phyloP scores from a whole-genome alignment of 2,329 filamentous ascomycete genomes.

The Talaromyces verruculosus region DNA sequence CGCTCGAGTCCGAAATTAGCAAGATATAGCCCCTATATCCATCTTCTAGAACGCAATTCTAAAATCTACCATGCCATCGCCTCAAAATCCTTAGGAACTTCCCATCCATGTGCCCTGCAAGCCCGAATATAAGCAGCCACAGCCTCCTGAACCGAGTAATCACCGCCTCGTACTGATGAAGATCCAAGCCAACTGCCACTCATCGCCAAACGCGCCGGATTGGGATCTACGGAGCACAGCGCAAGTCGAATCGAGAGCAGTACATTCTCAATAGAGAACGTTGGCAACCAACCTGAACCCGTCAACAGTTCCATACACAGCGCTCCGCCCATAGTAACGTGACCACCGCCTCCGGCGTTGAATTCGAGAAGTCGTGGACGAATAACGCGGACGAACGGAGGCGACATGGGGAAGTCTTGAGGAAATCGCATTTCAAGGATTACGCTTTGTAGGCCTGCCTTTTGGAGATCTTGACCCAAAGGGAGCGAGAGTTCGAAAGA shows the following conservation, averaged over 20 bases:
- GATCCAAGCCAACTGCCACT: neutral
- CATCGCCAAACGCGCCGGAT: slow-evolving; percentile 65
- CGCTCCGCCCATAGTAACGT: slow-evolving; percentile 80
- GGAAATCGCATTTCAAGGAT: slow-evolving; percentile 82
- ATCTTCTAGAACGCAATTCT: neutral
- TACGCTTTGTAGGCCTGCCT: slow-evolving; percentile 61
- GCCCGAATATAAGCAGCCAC: slow-evolving; percentile 70
- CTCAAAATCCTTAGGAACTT: slow-evolving; percentile 63
- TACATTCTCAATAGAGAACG: slow-evolving; percentile 72
- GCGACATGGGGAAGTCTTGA: slow-evolving; percentile 70
- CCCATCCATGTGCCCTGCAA: slow-evolving; percentile 70
- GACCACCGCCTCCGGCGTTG: slow-evolving; percentile 71
- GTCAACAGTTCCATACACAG: slow-evolving; percentile 85
- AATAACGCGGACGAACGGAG: slow-evolving; percentile 81
- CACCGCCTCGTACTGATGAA: slow-evolving; percentile 25
- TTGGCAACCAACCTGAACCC: slow-evolving; percentile 76
- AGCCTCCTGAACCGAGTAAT: slow-evolving; percentile 71
- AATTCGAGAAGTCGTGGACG: slow-evolving; percentile 77
- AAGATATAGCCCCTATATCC: neutral
- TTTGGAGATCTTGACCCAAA: slow-evolving; percentile 72
- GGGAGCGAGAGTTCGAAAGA: slow-evolving; percentile 70
- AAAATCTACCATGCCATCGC: slow-evolving; percentile 35
- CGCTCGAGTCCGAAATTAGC: neutral
- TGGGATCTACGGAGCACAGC: slow-evolving; percentile 66
- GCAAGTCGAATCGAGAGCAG: slow-evolving; percentile 78